These are phyloP conservation scores for Protostelium mycophagum DNA, from an alignment of 78 protist species.

Conservation along the genomic window DNA sequence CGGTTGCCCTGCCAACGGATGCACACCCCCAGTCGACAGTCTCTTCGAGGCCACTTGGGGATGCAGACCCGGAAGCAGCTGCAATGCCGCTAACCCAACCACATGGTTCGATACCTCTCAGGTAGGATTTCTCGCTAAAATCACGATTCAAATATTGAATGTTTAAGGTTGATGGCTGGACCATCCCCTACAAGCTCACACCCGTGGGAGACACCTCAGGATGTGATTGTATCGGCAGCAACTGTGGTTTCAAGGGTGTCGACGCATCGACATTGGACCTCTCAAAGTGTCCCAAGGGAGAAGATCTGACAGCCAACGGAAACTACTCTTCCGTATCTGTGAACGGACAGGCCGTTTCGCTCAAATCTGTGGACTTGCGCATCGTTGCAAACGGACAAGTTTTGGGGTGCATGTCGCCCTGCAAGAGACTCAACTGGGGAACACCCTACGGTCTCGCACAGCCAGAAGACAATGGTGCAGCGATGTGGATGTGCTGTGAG, in stretches of 20 bases:
- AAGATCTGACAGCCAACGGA: neutral
- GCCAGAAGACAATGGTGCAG: neutral
- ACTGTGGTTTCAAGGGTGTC: neutral
- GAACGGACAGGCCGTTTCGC: neutral
- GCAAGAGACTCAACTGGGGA: neutral
- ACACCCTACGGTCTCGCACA: neutral
- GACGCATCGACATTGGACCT: neutral
- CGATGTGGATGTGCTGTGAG: neutral
- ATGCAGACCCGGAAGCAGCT: neutral
- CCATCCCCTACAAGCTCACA: neutral
- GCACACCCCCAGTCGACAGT: neutral
- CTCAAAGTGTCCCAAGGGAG: neutral
- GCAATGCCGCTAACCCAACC: neutral
- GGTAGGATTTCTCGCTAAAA: too few species aligned
- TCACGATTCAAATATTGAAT: too few species aligned
- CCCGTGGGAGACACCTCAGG: neutral
- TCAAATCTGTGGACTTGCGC: neutral
- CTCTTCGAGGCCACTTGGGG: conserved; percentile 2
- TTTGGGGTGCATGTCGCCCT: neutral
- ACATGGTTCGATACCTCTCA: neutral
- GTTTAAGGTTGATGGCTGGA: neutral
- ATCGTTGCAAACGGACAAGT: neutral
- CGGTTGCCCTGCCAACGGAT: neutral
- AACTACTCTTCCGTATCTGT: neutral
- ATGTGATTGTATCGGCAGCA: neutral